Evolutionary conservation across 1,139 yeast genomes (phyloP), one percentile per base, ranked within the genome.

Genomic region (Candida albicans): DNA sequence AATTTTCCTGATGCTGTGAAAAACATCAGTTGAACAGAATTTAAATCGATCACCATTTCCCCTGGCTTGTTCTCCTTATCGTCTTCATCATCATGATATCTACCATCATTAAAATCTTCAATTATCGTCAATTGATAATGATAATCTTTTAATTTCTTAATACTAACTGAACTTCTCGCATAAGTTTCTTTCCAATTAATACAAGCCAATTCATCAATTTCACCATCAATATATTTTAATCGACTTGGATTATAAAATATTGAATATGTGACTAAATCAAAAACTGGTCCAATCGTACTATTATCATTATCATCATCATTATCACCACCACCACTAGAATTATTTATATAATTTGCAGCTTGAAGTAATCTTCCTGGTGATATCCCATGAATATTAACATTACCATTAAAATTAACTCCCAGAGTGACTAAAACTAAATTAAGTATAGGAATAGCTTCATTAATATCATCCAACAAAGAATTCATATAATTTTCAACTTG

Each of bases 181-280:
- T 68, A 81, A 45, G 83, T 84, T 54, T 87, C 95, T 53, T 84
- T 84, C 95, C 95, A 87, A 2, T 79, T 73, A 1, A 85, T 75
- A 37, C 74, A 74, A 33, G 64, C 59, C 22, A 65, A 56, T 3
- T 58, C 64, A 38, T 56, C 64, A 12, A 45, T 44, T 13, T 37
- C 30, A 57, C 57, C 46, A 5, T 64, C 71, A 8, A 67, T 48
- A 44, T 66, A 68, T 62, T 65, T 58, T 36, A 71, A 58, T 43
- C 79, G 57, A 36, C 79, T 69, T 4, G 84, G 78, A 47, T 83
- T 83, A 54, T 82, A 82, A 53, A 85, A 87, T 3, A 87, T 75
- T 1, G 88, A 73, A 54, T 80, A 87, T 53, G 80, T 64, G 3
- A 79, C 83, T 39, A 84, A 61, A 45, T 73, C 75, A 60, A 86